A percentile compares a stretch with the other conserved stretches of the same genome.
These are phyloP conservation scores for Melampsora larici-populina DNA, from an alignment of 1,284 basidiomycete species.

Conservation along the genomic window DNA sequence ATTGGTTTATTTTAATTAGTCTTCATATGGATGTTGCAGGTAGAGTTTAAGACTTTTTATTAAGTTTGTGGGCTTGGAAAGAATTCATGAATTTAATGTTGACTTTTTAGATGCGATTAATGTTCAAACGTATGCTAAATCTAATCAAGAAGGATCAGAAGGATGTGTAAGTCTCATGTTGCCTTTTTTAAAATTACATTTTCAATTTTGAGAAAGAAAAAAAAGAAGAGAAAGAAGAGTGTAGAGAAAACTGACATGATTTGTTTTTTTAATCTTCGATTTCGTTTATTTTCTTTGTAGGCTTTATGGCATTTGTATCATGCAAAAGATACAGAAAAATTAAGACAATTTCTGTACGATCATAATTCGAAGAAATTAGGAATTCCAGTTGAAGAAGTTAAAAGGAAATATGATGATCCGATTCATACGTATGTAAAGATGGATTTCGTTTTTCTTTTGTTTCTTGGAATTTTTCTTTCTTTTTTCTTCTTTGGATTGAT, in stretches of 20 bases:
- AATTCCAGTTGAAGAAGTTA: slow-evolving; percentile 9
- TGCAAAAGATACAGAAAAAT: slow-evolving; percentile 47
- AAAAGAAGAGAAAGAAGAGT: not conserved
- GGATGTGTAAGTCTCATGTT: slow-evolving; percentile 45
- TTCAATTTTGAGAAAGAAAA: too few relatives aligned
- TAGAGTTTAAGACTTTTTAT: not conserved
- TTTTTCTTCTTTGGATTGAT: too few relatives aligned
- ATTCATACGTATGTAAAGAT: slow-evolving; percentile 24
- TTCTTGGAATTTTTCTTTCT: not conserved
- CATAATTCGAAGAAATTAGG: slow-evolving; percentile 37
- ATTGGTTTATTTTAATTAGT: slow-evolving; percentile 14
- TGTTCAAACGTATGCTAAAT: slow-evolving; percentile 49
- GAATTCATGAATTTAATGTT: not conserved
- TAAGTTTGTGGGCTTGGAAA: not conserved
- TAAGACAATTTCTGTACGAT: slow-evolving; percentile 48
- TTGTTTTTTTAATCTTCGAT: not conserved
- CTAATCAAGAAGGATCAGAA: slow-evolving; percentile 22
- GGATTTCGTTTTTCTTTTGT: not conserved
- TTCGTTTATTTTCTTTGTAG: not conserved
- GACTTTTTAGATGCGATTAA: slow-evolving; percentile 48
- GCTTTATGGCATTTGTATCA: slow-evolving; percentile 51
- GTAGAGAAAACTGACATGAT: too few relatives aligned
- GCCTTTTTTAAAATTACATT: not conserved
- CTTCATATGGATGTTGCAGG: slow-evolving; percentile 52
- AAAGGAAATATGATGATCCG: slow-evolving; percentile 27